Base-by-base conservation (phyloP, 225 moss, liverwort and hornwort species). In the Takakia lepidozioides region DNA sequence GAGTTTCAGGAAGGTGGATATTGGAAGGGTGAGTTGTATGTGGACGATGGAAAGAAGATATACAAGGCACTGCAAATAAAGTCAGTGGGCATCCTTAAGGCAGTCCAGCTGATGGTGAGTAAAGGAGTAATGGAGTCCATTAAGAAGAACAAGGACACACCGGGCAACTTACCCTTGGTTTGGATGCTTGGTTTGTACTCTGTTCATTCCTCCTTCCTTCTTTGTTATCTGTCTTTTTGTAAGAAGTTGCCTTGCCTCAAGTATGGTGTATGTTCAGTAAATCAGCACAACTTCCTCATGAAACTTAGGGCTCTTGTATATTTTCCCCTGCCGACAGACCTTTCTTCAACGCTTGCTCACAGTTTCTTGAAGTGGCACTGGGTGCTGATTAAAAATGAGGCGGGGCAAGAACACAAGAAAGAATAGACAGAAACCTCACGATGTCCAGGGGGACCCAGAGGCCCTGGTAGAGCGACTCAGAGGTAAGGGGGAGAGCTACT, bases 11-110 rank as follows among this genome's bases (percentile, higher is more conserved):
- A 79, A 43, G 84, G 79, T 25, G 69, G 78, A 22, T 95, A 28
- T 25, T 95, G 93, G 93, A 84, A 84, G 23, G 84, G 89, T 25
- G 93, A 95, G 62, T 61, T 95, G 21, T 95, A 95, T 65, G 72
- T 95, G 1, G 93, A 95, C 61, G 76, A 84, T 35, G 89, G 81
- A 9, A 95, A 95, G 69, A 95, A 84, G 51, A 84, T 89, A 1
- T 81, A 84, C 39, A 67, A 55, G 2, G 89, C 84, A 8, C 42
- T 95, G 53, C 74, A 68, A 20, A 70, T 89, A 13, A 84, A 86
- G 38, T 86, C 78, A 61, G 82, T 95, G 16, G 76, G 82, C 3
- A 58, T 52, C 49, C 48, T 77, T 27, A 69, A 75, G 18, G 67
- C 89, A 1, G 26, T 86, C 1, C 72, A 48, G 74, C 35, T 95